Conservation (phyloP, 345 rosid genomes). For the Gynandropsis gynandra region DNA sequence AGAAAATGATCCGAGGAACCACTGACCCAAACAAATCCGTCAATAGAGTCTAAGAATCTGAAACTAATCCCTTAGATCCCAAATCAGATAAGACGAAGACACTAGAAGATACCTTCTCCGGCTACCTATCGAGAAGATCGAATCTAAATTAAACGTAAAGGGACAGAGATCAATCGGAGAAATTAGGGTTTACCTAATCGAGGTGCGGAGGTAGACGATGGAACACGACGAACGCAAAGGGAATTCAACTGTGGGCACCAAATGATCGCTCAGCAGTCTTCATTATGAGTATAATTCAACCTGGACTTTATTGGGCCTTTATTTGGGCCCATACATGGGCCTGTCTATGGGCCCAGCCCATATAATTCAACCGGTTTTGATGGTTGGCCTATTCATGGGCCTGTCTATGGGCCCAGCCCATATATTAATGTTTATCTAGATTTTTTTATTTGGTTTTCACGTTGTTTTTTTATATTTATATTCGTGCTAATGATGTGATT, state of each 20-base stretch:
- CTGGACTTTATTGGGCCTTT: too few species aligned
- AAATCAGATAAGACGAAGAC: conserved; percentile 4
- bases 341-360: neutral
- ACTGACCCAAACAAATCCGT: neutral
- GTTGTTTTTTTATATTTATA: too few species aligned
- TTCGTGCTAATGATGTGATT: too few species aligned
- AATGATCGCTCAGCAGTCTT: neutral
- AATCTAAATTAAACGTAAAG: neutral
- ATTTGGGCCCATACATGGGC: conserved; percentile 6
- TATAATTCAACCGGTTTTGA: neutral
- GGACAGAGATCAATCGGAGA: neutral
- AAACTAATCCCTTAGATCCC: conserved; percentile 5
- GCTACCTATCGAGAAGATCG: neutral
- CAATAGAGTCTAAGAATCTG: neutral
- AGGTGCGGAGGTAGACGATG: conserved; percentile 12
- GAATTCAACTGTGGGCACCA: neutral
- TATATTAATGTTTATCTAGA: too few species aligned
- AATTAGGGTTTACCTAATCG: conserved; percentile 14
- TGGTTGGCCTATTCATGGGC: neutral
- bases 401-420: neutral
- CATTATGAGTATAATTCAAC: neutral
- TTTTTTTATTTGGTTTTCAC: too few species aligned
- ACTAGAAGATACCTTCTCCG: neutral
- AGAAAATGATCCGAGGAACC: too few species aligned
- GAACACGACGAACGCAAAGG: conserved; percentile 10